Conservation (phyloP, 805 yeast species). For the Kodamaea leandrae region DNA sequence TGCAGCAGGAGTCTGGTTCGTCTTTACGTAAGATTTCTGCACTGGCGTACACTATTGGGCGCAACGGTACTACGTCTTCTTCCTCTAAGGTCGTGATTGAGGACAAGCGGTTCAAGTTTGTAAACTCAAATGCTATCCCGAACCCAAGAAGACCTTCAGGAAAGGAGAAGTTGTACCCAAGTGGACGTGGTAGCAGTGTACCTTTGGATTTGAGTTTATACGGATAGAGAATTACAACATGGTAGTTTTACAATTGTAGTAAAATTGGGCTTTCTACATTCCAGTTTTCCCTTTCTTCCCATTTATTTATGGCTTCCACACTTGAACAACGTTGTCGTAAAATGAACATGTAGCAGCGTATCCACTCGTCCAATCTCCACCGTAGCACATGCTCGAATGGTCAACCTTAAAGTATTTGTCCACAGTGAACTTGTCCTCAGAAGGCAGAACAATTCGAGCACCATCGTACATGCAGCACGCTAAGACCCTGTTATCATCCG, state of each 20-base stretch:
- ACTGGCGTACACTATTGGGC: constrained; percentile 61
- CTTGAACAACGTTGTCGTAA: constrained; percentile 79
- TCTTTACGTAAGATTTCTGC: constrained; percentile 60
- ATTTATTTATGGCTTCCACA: constrained; percentile 57
- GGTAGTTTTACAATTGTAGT: too few species aligned
- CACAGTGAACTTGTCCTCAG: constrained; percentile 26
- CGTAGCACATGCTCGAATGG: constrained; percentile 93
- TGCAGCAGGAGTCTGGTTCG: constrained; percentile 47
- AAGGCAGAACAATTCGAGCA: constrained; percentile 57
- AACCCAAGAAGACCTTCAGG: constrained; percentile 74
- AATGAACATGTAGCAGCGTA: constrained; percentile 81
- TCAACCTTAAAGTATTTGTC: constrained; percentile 54
- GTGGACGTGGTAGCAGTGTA: constrained; percentile 92
- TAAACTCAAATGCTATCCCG: constrained; percentile 69
- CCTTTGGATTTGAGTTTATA: constrained; percentile 61
- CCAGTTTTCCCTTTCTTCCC: background rate
- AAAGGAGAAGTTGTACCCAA: constrained; percentile 75
- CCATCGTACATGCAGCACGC: constrained; percentile 97
- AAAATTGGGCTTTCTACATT: background rate
- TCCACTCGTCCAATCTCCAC: constrained; percentile 77
- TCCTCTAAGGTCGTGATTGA: constrained; percentile 50
- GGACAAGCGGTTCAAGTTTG: constrained; percentile 67
- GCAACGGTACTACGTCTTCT: constrained; percentile 14
- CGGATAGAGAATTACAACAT: background rate
- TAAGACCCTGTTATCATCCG: constrained; percentile 45